Base-by-base conservation (phyloP, 768 basidiomycete species). In the Hypholoma sublateritium region DNA sequence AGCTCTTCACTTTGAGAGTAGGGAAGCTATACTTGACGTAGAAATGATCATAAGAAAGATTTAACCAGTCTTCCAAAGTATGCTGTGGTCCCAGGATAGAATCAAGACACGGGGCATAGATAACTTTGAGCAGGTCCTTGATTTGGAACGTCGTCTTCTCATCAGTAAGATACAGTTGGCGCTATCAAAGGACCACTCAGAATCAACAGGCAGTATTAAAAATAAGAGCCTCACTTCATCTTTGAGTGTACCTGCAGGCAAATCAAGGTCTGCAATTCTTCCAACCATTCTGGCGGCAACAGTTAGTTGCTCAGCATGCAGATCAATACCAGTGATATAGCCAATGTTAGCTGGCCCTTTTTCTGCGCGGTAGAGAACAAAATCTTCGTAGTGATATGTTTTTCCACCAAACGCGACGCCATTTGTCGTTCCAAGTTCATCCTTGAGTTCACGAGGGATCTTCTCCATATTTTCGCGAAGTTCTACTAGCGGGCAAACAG, bases 311-410 rank as follows among this genome's bases (percentile, higher is more conserved):
- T 62, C 65, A 59, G 37, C 57, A 42, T 50, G 52, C 61, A 69
- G 50, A 52, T 61, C 53, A 24, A 84, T 64, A 5, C 63, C 55
- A 1, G 63, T 62, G 57, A 90, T 74, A 36, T 83, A 80, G 0
- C 81, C 89, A 46, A 91, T 79, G 24, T 78, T 62, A 3, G 81
- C 85, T 1, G 83, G 80, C 0, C 85, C 85, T 1, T 73, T 59
- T 0, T 74, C 67, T 0, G 78, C 74, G 17, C 66, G 71, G 64
- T 85, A 79, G 5, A 85, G 71, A 4, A 83, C 81, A 58, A 81
- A 89, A 36, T 92, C 90, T 42, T 83, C 69, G 0, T 73, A 48
- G 53, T 93, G 91, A 59, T 85, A 91, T 0, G 69, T 69, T 1
- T 72, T 61, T 0, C 81, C 82, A 9, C 68, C 70, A 63, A 74